Evolutionary conservation across 805 yeast species (phyloP).

Genomic region (Millerozyma acaciae): DNA sequence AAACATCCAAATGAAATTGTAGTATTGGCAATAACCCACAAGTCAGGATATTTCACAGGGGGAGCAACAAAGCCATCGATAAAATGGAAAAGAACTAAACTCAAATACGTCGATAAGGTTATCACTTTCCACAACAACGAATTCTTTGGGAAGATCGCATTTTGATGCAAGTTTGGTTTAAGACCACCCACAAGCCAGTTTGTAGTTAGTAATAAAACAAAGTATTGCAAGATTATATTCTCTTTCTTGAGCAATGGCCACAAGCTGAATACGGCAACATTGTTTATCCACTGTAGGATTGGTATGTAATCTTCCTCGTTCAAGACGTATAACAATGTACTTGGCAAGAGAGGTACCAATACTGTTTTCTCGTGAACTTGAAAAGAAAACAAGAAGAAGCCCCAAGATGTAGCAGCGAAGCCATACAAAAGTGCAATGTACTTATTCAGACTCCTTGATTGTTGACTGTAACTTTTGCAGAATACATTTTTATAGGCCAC

Average conservation of each 20-base stretch:
- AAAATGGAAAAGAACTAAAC: conserved; percentile 47
- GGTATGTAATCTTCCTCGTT: conserved; percentile 61
- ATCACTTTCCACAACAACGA: conserved; percentile 23
- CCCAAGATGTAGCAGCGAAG: conserved; percentile 77
- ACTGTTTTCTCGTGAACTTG: conserved; percentile 96
- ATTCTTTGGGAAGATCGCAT: conserved; percentile 21
- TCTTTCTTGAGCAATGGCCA: conserved; percentile 85
- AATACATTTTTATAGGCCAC: conserved; percentile 34
- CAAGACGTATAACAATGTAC: conserved; percentile 59
- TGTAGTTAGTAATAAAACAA: conserved; percentile 54
- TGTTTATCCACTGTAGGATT: conserved; percentile 82
- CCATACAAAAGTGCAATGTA: conserved; percentile 49
- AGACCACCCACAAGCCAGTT: conserved; percentile 29
- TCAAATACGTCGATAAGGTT: conserved; percentile 31
- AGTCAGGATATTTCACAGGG: conserved; percentile 68
- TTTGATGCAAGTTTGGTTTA: conserved; percentile 7
- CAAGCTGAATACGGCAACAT: conserved; percentile 78
- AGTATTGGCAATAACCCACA: conserved; percentile 79
- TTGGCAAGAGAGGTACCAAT: conserved; percentile 81
- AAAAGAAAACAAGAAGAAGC: conserved; percentile 85
- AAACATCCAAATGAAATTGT: conserved; percentile 74
- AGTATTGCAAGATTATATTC: conserved; percentile 67
- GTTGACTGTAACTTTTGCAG: conserved; percentile 12
- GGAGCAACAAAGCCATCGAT: conserved; percentile 51
- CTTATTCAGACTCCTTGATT: conserved; percentile 11